These are phyloP conservation scores for Syncephalastrum monosporum DNA, from an alignment of 371 early-diverging fungal genomes.

Conservation along the genomic window DNA sequence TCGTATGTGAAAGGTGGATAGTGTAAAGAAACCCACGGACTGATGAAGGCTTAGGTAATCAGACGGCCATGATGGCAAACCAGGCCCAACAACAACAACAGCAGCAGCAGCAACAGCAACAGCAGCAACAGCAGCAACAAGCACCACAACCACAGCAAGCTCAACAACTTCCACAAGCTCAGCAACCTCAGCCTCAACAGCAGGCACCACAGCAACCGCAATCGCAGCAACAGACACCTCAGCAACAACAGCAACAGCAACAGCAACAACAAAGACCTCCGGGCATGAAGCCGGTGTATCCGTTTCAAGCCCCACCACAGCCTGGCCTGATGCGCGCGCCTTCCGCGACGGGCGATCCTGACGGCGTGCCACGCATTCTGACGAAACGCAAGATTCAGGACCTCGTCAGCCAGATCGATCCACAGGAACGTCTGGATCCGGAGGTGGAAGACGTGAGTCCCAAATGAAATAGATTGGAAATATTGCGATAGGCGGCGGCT, in stretches of 20 bases:
- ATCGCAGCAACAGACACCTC: constrained; percentile 8
- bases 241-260: not conserved
- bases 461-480: not conserved
- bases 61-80: constrained; percentile 2
- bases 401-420: constrained; percentile 86
- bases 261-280: constrained; percentile 1
- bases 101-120: constrained; percentile 11
- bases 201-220: constrained; percentile 7
- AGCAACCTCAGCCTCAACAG: constrained; percentile 8
- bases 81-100: constrained; percentile 13
- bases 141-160: constrained; percentile 10
- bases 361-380: constrained; percentile 48
- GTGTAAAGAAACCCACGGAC: not conserved
- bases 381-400: constrained; percentile 87
- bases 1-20: not conserved
- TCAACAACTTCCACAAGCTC: constrained; percentile 10
- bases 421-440: constrained; percentile 79
- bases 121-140: constrained; percentile 20
- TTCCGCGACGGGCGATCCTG: constrained; percentile 20
- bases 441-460: constrained; percentile 84
- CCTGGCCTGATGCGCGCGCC: constrained; percentile 3
- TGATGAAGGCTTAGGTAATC: not conserved
- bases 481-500: not conserved
- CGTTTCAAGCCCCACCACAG: constrained; percentile 10
- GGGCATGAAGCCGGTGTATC: not conserved